These are phyloP conservation scores for Poronia punctata DNA, from an alignment of 495 filamentous ascomycete species.

Conservation along the genomic window DNA sequence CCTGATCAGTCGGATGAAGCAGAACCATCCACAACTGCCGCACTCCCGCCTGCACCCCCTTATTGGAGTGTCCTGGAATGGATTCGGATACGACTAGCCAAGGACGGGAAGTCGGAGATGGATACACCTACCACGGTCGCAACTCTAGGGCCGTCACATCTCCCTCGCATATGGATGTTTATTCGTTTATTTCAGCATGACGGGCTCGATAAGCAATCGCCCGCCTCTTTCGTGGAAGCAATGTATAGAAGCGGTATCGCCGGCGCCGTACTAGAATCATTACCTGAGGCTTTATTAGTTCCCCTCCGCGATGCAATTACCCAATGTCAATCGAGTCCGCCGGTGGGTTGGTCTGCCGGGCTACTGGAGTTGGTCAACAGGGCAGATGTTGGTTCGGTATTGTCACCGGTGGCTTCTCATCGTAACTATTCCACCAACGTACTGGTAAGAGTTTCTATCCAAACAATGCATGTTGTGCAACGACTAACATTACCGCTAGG, in stretches of 20 bases:
- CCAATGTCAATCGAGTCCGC: slow-evolving; percentile 72
- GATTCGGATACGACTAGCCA: slow-evolving; percentile 56
- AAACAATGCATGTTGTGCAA: neutral
- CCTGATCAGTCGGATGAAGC: slow-evolving; percentile 45
- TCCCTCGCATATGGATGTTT: slow-evolving; percentile 60
- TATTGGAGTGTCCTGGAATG: slow-evolving; percentile 50
- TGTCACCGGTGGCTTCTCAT: slow-evolving; percentile 38
- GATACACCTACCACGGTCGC: slow-evolving; percentile 23
- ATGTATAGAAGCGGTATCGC: slow-evolving; percentile 57
- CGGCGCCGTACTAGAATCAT: slow-evolving; percentile 57
- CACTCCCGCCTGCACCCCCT: slow-evolving; percentile 49
- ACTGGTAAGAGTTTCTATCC: slow-evolving; percentile 17
- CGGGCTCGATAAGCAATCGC: slow-evolving; percentile 25
- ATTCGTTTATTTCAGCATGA: slow-evolving; percentile 46
- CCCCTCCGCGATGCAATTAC: slow-evolving; percentile 79
- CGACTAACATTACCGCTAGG: slow-evolving; percentile 23
- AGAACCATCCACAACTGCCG: slow-evolving; percentile 9
- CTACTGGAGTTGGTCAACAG: slow-evolving; percentile 72
- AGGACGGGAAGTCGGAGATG: slow-evolving; percentile 8
- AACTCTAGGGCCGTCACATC: slow-evolving; percentile 31
- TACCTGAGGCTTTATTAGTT: slow-evolving; percentile 74
- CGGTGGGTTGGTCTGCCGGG: slow-evolving; percentile 61
- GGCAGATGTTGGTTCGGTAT: slow-evolving; percentile 68
- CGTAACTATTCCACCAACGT: slow-evolving; percentile 30
- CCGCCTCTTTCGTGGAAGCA: slow-evolving; percentile 47